Conservation (phyloP, 345 rosid species). For the Sonneratia caseolaris region DNA sequence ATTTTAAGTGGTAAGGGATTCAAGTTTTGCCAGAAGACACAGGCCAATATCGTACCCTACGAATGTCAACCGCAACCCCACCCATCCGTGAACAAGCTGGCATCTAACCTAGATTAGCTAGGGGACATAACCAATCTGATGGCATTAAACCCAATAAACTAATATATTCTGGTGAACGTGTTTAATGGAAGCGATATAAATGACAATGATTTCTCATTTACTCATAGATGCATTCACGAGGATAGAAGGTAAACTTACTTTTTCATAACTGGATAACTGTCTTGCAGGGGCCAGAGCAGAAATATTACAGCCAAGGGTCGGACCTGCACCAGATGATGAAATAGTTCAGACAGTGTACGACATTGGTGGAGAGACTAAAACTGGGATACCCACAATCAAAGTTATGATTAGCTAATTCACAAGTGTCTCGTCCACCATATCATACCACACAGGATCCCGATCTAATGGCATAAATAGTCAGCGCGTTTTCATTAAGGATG, state of each 20-base stretch:
- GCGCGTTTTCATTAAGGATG: not conserved
- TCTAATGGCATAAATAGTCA: not conserved
- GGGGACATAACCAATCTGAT: not conserved
- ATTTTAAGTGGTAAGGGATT: not conserved
- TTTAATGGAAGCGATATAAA: not conserved
- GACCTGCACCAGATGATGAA: not conserved
- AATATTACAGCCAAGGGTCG: not conserved
- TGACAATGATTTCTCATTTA: not conserved
- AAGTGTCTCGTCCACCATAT: not conserved
- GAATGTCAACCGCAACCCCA: not conserved
- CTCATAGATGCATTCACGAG: not conserved
- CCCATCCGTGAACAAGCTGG: not conserved
- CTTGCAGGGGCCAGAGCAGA: not conserved
- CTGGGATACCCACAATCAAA: not conserved
- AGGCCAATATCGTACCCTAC: not conserved
- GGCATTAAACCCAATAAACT: not conserved
- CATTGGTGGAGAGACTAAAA: not conserved
- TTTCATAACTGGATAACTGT: not conserved
- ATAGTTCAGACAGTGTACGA: not conserved
- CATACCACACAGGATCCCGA: not conserved
- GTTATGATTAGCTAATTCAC: not conserved
- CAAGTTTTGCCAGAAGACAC: not conserved
- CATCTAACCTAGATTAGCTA: not conserved
- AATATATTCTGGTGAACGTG: not conserved
- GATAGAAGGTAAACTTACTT: slow-evolving; percentile 1